Evolutionary conservation across 768 basidiomycete species (phyloP).

Genomic region (Ramaria rubella): DNA sequence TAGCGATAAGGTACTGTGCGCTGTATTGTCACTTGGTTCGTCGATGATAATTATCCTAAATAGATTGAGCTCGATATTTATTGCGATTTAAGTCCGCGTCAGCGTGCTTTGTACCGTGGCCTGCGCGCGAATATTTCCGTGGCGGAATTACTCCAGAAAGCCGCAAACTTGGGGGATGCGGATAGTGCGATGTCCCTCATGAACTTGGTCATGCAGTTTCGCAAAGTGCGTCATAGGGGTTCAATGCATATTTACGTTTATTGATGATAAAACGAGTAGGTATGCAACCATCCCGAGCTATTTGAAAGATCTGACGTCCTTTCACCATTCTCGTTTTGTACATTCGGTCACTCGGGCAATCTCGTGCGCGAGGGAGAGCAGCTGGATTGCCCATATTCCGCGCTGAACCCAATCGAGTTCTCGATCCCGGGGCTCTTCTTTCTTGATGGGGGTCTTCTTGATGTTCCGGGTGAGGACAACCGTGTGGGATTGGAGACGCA

Average conservation of each 20-base stretch:
- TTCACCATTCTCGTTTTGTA: constrained; percentile 85
- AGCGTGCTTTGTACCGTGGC: constrained; percentile 83
- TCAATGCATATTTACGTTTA: background rate
- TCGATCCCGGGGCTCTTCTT: constrained; percentile 70
- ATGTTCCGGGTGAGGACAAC: constrained; percentile 54
- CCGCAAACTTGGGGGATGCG: constrained; percentile 83
- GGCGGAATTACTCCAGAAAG: constrained; percentile 88
- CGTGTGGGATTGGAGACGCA: constrained; percentile 44
- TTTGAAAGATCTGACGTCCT: constrained; percentile 96
- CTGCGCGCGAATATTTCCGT: constrained; percentile 91
- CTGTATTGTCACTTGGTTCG: background rate
- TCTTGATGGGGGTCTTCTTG: constrained; percentile 65
- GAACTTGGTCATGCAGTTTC: constrained; percentile 99
- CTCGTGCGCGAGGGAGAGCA: constrained; percentile 86
- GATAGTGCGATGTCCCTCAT: constrained; percentile 91
- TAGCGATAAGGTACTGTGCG: constrained; percentile 78
- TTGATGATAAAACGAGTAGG: constrained; percentile 36
- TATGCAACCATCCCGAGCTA: constrained; percentile 97
- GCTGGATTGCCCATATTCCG: constrained; percentile 76
- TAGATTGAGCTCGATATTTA: constrained; percentile 96
- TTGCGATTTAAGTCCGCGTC: constrained; percentile 89
- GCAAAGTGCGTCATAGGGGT: constrained; percentile 56
- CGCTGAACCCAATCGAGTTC: constrained; percentile 80
- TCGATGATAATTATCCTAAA: background rate
- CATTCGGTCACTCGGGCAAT: constrained; percentile 74